These are phyloP conservation scores for Parathielavia hyrcaniae DNA, from an alignment of 495 filamentous ascomycete genomes.

Conservation along the genomic window DNA sequence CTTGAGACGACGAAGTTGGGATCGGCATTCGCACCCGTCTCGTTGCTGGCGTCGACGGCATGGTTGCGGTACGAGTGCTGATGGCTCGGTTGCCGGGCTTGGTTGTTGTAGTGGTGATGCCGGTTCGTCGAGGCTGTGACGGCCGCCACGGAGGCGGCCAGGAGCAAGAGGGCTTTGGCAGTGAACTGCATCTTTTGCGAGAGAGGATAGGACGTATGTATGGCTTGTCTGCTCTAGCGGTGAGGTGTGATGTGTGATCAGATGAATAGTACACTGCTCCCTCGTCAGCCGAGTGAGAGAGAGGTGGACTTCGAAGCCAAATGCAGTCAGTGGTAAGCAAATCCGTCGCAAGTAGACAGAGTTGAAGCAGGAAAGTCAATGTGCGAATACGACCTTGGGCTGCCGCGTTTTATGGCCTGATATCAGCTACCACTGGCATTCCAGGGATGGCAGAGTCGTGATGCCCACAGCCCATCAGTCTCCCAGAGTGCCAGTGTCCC, in stretches of 20 bases:
- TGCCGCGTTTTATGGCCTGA: neutral
- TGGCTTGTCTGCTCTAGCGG: neutral
- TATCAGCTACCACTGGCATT: neutral
- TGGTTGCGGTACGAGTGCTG: neutral
- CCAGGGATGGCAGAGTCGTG: constrained; percentile 1
- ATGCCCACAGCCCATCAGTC: neutral
- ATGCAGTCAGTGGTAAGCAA: too few relatives aligned
- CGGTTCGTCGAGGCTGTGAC: neutral
- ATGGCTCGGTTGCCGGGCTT: neutral
- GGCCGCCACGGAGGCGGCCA: neutral
- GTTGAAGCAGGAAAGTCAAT: neutral
- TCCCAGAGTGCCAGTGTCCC: neutral
- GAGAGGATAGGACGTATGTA: neutral
- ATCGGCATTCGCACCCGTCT: neutral
- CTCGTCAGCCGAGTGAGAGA: neutral
- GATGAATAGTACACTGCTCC: too few relatives aligned
- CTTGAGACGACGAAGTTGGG: too few relatives aligned
- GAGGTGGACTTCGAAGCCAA: neutral
- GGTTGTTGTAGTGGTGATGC: neutral
- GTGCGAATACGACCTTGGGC: neutral
- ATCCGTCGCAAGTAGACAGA: neutral
- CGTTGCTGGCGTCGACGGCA: neutral
- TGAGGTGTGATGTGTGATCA: neutral
- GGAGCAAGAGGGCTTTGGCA: constrained; percentile 3
- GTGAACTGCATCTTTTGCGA: neutral